A percentile compares a stretch with the other conserved stretches of the same genome.
phyloP scores from a whole-genome alignment of 768 basidiomycete genomes.

The Rhizopogon vesiculosus region DNA sequence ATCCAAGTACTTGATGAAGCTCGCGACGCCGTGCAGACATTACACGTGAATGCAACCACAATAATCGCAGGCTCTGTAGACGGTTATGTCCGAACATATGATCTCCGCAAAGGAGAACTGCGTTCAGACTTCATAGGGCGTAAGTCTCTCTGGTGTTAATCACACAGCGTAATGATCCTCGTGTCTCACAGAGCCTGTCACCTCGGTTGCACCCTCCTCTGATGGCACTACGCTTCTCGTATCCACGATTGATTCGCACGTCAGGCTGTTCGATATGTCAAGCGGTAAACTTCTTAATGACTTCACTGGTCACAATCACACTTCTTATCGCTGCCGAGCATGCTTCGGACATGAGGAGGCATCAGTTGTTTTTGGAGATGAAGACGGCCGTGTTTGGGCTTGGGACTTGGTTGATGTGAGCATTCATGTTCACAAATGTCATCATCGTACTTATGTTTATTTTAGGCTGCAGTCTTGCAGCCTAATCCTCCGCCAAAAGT shows the following conservation, averaged over 20 bases:
- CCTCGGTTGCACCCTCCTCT: conserved; percentile 73
- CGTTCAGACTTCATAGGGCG: conserved; percentile 88
- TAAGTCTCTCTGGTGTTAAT: conserved; percentile 35
- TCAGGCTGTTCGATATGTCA: conserved; percentile 80
- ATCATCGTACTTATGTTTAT: conserved; percentile 2
- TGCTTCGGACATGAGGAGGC: conserved; percentile 85
- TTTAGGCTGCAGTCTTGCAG: conserved; percentile 63
- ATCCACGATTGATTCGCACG: conserved; percentile 76
- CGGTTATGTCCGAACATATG: conserved; percentile 89
- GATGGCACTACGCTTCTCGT: conserved; percentile 81
- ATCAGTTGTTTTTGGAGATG: conserved; percentile 82
- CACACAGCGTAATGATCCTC: background rate
- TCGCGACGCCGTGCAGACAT: conserved; percentile 77
- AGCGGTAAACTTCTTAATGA: conserved; percentile 84
- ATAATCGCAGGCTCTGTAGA: conserved; percentile 87
- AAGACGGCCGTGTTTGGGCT: conserved; percentile 82
- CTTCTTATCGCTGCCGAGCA: conserved; percentile 72
- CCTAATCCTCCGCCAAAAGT: conserved; percentile 73
- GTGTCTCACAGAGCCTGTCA: conserved; percentile 67
- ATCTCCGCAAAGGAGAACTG: conserved; percentile 89
- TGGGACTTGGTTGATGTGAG: conserved; percentile 92
- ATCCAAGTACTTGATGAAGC: conserved; percentile 92
- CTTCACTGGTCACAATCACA: conserved; percentile 73
- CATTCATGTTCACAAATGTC: background rate
- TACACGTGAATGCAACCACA: conserved; percentile 61